phyloP scores from a whole-genome alignment of 1,284 basidiomycete species.

The Macrocybe sp. region DNA sequence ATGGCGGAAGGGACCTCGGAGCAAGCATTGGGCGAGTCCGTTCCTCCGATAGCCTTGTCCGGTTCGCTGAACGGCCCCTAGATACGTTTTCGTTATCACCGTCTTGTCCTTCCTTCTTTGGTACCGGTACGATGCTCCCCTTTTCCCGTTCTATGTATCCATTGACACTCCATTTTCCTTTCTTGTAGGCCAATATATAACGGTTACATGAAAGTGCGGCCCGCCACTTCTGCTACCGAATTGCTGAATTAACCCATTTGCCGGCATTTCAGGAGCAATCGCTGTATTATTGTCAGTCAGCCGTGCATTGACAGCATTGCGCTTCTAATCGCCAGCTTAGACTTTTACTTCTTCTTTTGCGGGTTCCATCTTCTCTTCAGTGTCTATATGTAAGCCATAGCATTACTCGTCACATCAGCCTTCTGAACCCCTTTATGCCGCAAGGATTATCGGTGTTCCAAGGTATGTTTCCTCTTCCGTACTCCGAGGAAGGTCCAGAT shows the following conservation, averaged over 20 bases:
- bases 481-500: conserved; percentile 25
- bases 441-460: conserved; percentile 84
- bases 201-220: conserved; percentile 87
- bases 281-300: conserved; percentile 71
- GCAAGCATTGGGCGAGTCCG: conserved; percentile 69
- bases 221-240: neutral
- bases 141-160: conserved; percentile 4
- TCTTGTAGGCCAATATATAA: conserved; percentile 84
- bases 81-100: conserved; percentile 82
- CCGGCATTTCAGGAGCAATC: conserved; percentile 65
- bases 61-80: conserved; percentile 22
- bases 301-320: conserved; percentile 21
- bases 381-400: conserved; percentile 68
- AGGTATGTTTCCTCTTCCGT: conserved; percentile 36
- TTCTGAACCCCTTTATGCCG: conserved; percentile 20
- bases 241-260: neutral
- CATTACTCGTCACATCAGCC: conserved; percentile 14
- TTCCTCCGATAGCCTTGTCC: conserved; percentile 13
- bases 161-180: conserved; percentile 10
- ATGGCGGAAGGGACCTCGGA: conserved; percentile 79
- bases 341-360: conserved; percentile 92
- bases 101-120: conserved; percentile 84
- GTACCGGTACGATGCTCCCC: conserved; percentile 61
- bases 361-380: conserved; percentile 92
- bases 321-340: conserved; percentile 40